phyloP scores from a whole-genome alignment of 2,329 filamentous ascomycete genomes.

The Pseudopithomyces chartarum region DNA sequence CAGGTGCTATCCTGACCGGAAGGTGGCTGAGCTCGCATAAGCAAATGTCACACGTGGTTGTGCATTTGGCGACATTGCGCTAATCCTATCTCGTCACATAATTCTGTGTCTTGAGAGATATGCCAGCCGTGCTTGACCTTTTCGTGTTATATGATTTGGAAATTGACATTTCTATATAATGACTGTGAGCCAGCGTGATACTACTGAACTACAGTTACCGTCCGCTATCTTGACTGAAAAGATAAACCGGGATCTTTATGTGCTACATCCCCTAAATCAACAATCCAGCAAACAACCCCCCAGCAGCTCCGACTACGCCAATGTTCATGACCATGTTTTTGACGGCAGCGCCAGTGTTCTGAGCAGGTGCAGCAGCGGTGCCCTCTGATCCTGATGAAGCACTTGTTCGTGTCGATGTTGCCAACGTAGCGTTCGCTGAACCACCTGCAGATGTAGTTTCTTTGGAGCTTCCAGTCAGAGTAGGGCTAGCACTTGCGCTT shows the following conservation, averaged over 20 bases:
- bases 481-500: conserved; percentile 8
- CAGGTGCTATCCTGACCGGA: too few relatives aligned
- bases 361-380: neutral
- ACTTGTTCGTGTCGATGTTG: neutral
- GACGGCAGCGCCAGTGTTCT: neutral
- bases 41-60: too few relatives aligned
- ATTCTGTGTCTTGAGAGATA: too few relatives aligned
- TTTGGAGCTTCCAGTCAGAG: neutral
- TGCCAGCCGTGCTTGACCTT: too few relatives aligned
- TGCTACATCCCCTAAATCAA: neutral
- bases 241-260: neutral
- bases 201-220: too few relatives aligned
- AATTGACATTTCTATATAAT: too few relatives aligned
- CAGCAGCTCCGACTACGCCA: neutral
- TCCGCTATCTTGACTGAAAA: too few relatives aligned
- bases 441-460: neutral
- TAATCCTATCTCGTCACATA: too few relatives aligned
- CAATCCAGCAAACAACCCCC: neutral
- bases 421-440: neutral
- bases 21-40: neutral
- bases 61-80: neutral
- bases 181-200: too few relatives aligned
- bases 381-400: neutral
- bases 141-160: too few relatives aligned
- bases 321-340: neutral